A percentile compares a stretch with the other conserved stretches of the same genome.
phyloP scores from a whole-genome alignment of 2,329 filamentous ascomycete species.

The Pezicula carpinea region DNA sequence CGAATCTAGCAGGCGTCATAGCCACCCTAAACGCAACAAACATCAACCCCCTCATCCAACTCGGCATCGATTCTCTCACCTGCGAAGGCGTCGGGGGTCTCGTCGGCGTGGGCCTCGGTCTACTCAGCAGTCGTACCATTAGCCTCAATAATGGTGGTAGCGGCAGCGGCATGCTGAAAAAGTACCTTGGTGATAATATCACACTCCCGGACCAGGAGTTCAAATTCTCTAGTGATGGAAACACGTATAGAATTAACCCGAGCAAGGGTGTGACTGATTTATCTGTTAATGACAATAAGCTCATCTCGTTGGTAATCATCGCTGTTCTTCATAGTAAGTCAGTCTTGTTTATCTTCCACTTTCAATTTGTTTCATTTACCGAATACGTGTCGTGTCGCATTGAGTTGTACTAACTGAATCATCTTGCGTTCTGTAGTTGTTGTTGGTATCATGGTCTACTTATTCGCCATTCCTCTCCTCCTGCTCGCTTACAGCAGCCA shows the following conservation, averaged over 20 bases:
- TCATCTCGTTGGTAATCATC: not conserved
- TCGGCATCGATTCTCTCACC: conserved; percentile 25
- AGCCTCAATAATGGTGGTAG: no score
- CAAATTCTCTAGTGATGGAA: conserved; percentile 4
- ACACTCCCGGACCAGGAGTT: conserved; percentile 7
- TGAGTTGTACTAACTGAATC: not conserved
- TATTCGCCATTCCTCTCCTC: not conserved
- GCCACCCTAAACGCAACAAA: conserved; percentile 25
- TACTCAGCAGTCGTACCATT: conserved; percentile 22
- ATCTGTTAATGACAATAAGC: not conserved
- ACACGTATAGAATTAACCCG: conserved; percentile 2
- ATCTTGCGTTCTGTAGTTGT: not conserved
- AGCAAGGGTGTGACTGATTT: not conserved
- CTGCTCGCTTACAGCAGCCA: not conserved
- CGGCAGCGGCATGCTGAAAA: not conserved
- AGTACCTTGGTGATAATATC: not conserved
- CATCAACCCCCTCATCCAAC: conserved; percentile 27
- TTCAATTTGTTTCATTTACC: no score
- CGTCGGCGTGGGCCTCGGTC: conserved; percentile 21
- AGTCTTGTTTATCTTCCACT: no score
- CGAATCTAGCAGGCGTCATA: conserved; percentile 5
- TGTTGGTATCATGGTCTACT: not conserved
- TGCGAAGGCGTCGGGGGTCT: conserved; percentile 32
- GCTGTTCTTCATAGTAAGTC: not conserved
- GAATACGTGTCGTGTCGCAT: no score